These are phyloP conservation scores for Liriodendron chinense DNA, from an alignment of 164 flowering plant genomes.

Conservation along the genomic window DNA sequence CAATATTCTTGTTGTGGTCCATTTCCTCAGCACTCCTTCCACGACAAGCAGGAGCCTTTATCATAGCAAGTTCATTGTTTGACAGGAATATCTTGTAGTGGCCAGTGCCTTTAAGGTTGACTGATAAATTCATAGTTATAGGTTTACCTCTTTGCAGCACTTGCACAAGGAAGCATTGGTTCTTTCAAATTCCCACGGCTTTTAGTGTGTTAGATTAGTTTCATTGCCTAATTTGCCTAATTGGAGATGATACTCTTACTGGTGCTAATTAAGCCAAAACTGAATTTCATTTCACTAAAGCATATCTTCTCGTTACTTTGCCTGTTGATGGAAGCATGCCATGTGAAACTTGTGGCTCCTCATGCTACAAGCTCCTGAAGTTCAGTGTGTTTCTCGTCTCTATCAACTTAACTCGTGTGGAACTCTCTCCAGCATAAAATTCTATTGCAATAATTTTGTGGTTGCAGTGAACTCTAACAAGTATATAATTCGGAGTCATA, in stretches of 20 bases:
- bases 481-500: too few relatives aligned
- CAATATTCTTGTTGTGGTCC: not conserved
- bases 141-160: not conserved
- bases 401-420: too few relatives aligned
- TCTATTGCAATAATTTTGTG: too few relatives aligned
- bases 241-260: not conserved
- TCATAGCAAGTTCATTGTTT: not conserved
- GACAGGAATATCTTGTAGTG: not conserved
- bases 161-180: too few relatives aligned
- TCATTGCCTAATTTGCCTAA: too few relatives aligned
- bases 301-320: too few relatives aligned
- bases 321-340: not conserved
- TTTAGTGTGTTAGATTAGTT: not conserved
- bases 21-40: not conserved
- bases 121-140: not conserved
- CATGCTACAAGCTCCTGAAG: too few relatives aligned
- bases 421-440: too few relatives aligned
- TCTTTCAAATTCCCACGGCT: not conserved
- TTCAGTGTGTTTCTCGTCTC: too few relatives aligned
- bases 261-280: not conserved
- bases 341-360: too few relatives aligned
- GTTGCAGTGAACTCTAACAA: too few relatives aligned
- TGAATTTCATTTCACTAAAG: not conserved
- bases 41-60: not conserved
- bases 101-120: not conserved